Base-by-base conservation (phyloP, 345 rosid species). In the Euphorbia pulcherrima region DNA sequence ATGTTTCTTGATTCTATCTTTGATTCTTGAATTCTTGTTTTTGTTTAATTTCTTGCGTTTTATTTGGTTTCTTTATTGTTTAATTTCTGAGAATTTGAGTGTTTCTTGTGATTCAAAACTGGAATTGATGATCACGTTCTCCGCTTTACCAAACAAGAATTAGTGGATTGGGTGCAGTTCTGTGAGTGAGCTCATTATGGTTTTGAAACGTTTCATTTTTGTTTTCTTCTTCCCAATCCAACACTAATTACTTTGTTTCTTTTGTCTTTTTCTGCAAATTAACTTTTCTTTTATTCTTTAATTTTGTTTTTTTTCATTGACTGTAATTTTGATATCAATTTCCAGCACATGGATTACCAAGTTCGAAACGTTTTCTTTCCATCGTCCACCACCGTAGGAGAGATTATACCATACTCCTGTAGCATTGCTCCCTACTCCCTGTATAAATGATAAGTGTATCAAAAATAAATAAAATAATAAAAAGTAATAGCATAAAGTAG, bases 331-430 rank as follows among this genome's bases (percentile, higher is more conserved):
- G 50, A 65, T 44, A 51, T 53, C 63, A 50, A 52, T 21, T 65
- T 37, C 20, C 21, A 23, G 14, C 2, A 29, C 5, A 59, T 12
- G 27, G 46, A 60, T 30, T 51, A 41, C 4, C 60, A 67, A 55
- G 68, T 73, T 75, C 67, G 71, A 70, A 64, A 68, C 69, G 74
- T 71, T 73, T 74, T 17, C 1, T 59, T 26, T 33, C 4, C n/a
- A 52, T 52, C n/a, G n/a, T n/a, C n/a, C n/a, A n/a, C n/a, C n/a
- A n/a, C n/a, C n/a, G n/a, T n/a, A n/a, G 8, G 0, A 20, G n/a
- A n/a, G n/a, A n/a, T n/a, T n/a, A n/a, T n/a, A n/a, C n/a, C n/a
- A n/a, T n/a, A n/a, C n/a, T n/a, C n/a, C n/a, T n/a, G n/a, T n/a
- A n/a, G n/a, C n/a, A n/a, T n/a, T n/a, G n/a, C n/a, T n/a, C n/a